phyloP scores from a whole-genome alignment of 306 rosid genomes.

The Casuarina glauca region DNA sequence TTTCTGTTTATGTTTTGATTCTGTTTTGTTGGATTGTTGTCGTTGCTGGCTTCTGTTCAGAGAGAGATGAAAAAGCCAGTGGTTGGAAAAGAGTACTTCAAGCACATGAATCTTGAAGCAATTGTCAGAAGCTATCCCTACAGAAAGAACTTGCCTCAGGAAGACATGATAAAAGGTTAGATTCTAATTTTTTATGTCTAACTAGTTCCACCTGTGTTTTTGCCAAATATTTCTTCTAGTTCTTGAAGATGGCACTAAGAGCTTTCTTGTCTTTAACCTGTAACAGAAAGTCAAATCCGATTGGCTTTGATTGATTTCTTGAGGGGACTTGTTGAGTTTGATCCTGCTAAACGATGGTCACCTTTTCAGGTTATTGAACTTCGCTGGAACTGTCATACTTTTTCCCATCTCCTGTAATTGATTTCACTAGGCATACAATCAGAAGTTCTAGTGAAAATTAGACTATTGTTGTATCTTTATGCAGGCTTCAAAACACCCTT shows the following conservation, averaged over 20 bases:
- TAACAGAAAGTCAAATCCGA: constrained; percentile 81
- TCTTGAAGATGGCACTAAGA: constrained; percentile 31
- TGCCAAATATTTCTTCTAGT: background rate
- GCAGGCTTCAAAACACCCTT: constrained; percentile 99
- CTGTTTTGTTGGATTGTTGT: constrained; percentile 26
- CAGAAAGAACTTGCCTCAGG: constrained; percentile 80
- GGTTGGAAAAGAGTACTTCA: constrained; percentile 92
- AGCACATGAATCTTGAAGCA: constrained; percentile 84
- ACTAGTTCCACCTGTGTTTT: background rate
- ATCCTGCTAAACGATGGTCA: constrained; percentile 98
- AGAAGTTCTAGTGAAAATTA: constrained; percentile 31
- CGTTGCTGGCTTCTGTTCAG: constrained; percentile 54
- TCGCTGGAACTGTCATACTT: constrained; percentile 7
- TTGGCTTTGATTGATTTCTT: constrained; percentile 91
- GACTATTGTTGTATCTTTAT: constrained; percentile 34
- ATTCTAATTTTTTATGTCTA: constrained; percentile 23
- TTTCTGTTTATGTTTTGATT: background rate
- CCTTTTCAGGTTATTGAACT: constrained; percentile 77
- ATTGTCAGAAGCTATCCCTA: constrained; percentile 86
- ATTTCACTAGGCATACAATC: constrained; percentile 28
- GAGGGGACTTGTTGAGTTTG: constrained; percentile 94
- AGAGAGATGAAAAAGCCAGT: constrained; percentile 90
- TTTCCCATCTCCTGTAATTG: constrained; percentile 13
- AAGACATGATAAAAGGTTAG: constrained; percentile 85
- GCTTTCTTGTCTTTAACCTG: constrained; percentile 37